Base-by-base conservation (phyloP, 2,329 filamentous ascomycete genomes). In the Talaromyces sp. region DNA sequence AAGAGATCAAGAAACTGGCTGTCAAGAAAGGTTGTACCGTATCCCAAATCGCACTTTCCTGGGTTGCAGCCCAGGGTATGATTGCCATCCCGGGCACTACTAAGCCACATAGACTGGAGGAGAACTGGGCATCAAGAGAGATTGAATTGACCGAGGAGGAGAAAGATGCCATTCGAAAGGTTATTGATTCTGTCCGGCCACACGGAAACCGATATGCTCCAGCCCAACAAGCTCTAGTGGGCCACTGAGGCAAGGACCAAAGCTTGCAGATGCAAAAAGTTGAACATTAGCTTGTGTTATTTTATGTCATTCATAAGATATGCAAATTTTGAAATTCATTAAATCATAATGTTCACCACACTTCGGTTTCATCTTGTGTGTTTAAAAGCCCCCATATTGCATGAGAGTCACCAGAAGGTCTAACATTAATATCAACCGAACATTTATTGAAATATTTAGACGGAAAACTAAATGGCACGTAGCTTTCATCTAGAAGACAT, bases 31-130 rank as follows among this genome's bases (percentile, higher is more conserved):
- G 73, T 3, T 75, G 73, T 65, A 69, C 65, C 0, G 57, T 72
- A 27, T 65, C 73, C 3, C 76, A 79, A 55, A 69, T 78, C 6
- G 76, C 77, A 0, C 70, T 78, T 0, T 74, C 76, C 0, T 79
- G 76, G 77, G 75, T 78, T 1, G 73, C 71, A 9, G 67, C 75
- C 68, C 74, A 79, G 47, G 73, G 74, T 0, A 68, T 79, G 68
- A 79, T 82, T 62, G 69, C 79, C 0, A 82, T 82, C 56, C 79
- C 80, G 0, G 80, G 81, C 1, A 80, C 78, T 0, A 80, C 78
- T 0, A 80, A 79, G 64, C 61, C 72, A 0, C 55, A 63, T 4
- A 71, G 78, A 0, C 56, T 79, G 6, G 76, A 78, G 54, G 73
- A 78, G 57, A 81, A 79, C 60, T 78, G 72, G 72, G 68, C 68